Evolutionary conservation across 352 stramenopile genomes (phyloP), one percentile per base, ranked within the genome.

Genomic region (Halophytophthora batemanensis): DNA sequence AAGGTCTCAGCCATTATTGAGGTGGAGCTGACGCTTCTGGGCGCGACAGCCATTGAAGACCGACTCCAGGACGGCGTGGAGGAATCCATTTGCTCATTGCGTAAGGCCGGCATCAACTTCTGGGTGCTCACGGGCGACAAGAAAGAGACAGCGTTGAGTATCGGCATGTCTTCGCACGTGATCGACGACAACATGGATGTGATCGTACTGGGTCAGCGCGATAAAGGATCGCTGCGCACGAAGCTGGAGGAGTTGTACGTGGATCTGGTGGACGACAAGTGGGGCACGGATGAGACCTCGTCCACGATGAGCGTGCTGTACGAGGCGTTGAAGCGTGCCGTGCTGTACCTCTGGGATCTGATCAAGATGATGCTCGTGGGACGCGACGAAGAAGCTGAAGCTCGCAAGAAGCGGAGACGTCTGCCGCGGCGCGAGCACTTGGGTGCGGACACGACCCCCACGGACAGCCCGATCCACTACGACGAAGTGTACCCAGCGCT

Each of bases 121-220:
- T 98, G 95, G 95, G 90, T 98, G 23, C 74, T 98, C 22, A 98
- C 95, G 0, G 95, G 85, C 21, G 85, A 95, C 66, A 95, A 95
- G 49, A 93, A 93, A 57, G 85, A 95, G 61, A 95, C 85, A 2
- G 85, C 85, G 8, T 59, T 93, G 12, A 93, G 82, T 45, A 93
- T 95, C 21, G 85, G 85, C 23, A 93, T 94, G 81, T 93, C 86
- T 14, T 95, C 83, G 17, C 82, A 96, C 41, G 82, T 95, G 35
- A 96, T 96, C 28, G 81, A 91, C 50, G 82, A 93, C 56, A 88
- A 93, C 33, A 96, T 96, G 86, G 82, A 95, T 53, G 85, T 96
- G 2, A 90, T 96, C 37, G 82, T 95, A 21, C 65, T 96, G 6
- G 66, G 82, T 2, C 83, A 93, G 45, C 74, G 86, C 3, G 84